Conservation (phyloP, 176 grass and related monocot species). For the Luzula sylvatica region DNA sequence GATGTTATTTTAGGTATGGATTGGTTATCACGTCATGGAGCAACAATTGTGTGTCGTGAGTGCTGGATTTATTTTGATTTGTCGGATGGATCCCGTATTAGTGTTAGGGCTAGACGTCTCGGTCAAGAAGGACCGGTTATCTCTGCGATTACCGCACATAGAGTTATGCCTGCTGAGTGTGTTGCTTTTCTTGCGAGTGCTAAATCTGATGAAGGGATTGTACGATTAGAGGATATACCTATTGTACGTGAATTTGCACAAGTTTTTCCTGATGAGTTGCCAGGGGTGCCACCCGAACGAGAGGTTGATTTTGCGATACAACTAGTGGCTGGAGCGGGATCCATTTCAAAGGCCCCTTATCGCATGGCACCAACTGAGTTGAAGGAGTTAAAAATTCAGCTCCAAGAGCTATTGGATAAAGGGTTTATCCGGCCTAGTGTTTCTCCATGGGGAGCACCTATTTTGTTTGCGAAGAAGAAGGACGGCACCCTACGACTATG, state of each 20-base stretch:
- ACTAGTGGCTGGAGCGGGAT: not conserved
- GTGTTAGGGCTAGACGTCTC: not conserved
- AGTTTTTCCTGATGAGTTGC: not conserved
- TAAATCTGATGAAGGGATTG: no score
- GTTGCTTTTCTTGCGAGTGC: no score
- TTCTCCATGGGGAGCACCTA: no score
- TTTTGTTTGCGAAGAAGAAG: no score
- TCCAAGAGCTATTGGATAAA: no score
- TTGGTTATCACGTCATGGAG: not conserved
- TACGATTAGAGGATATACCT: not conserved
- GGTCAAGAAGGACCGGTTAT: not conserved
- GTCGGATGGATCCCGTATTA: no score
- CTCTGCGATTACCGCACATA: not conserved
- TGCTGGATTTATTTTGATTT: not conserved
- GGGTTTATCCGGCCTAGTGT: no score
- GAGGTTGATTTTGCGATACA: not conserved
- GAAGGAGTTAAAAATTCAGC: no score
- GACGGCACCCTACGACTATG: no score
- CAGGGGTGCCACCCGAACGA: not conserved
- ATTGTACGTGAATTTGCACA: not conserved
- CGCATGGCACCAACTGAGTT: no score
- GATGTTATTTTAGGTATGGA: not conserved
- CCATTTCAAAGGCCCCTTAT: not conserved
- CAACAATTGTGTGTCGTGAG: not conserved
- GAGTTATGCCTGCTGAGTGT: not conserved